Conservation (phyloP, 257 asterid species). For the Schizonepeta tenuifolia region DNA sequence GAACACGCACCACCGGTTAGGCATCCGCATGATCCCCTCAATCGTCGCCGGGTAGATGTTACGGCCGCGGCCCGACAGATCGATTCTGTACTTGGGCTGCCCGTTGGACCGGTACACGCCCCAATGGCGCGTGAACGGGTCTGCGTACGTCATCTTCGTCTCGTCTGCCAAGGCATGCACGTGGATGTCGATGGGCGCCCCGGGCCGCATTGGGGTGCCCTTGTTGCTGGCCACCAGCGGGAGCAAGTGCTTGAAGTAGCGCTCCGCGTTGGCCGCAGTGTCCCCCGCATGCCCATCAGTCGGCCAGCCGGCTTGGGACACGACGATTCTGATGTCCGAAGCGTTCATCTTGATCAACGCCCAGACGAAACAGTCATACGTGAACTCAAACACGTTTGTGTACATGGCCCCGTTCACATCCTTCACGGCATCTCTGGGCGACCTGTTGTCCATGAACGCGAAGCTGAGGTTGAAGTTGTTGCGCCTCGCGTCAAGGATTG, state of each 20-base stretch:
- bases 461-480: constrained; percentile 6
- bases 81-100: constrained; percentile 45
- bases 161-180: constrained; percentile 44
- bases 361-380: constrained; percentile 40
- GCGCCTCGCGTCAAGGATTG: neutral
- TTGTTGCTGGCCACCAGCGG: constrained; percentile 23
- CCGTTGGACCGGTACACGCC: constrained; percentile 50
- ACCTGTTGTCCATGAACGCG: constrained; percentile 41
- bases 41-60: constrained; percentile 31
- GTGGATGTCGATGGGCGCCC: constrained; percentile 35
- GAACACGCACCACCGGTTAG: constrained; percentile 42
- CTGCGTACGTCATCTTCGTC: neutral
- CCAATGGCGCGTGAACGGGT: constrained; percentile 22
- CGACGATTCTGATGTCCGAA: constrained; percentile 18
- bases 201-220: constrained; percentile 56
- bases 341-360: constrained; percentile 39
- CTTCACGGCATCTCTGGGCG: neutral
- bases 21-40: constrained; percentile 46
- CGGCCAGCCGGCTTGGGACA: constrained; percentile 52
- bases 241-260: constrained; percentile 39
- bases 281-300: constrained; percentile 49
- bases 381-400: constrained; percentile 41
- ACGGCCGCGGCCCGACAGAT: constrained; percentile 42
- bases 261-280: constrained; percentile 33
- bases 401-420: constrained; percentile 39